Conservation (phyloP, 495 filamentous ascomycete species). For the Pseudoneurospora amorphoporcata region DNA sequence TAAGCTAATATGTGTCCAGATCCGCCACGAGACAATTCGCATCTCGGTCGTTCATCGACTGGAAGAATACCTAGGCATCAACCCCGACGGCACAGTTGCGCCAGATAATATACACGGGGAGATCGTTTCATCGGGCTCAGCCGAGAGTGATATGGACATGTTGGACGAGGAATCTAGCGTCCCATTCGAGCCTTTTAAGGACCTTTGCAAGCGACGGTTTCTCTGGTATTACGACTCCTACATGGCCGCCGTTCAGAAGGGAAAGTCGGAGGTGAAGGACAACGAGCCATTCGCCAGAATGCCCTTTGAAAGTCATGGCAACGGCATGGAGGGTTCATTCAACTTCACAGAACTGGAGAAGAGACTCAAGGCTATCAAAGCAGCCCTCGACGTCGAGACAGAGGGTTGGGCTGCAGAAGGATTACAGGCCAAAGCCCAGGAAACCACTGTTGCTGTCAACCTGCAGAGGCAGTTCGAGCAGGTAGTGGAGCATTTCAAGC, state of each 20-base stretch:
- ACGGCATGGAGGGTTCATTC: constrained; percentile 82
- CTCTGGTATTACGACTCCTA: constrained; percentile 95
- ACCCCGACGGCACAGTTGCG: constrained; percentile 36
- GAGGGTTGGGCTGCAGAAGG: constrained; percentile 63
- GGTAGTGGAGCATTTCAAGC: constrained; percentile 61
- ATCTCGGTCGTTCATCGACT: constrained; percentile 79
- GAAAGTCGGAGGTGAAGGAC: constrained; percentile 47
- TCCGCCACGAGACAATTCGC: constrained; percentile 81
- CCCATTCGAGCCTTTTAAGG: constrained; percentile 71
- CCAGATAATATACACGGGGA: constrained; percentile 31
- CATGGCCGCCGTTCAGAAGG: constrained; percentile 55
- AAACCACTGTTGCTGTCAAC: constrained; percentile 66
- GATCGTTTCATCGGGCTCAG: constrained; percentile 22
- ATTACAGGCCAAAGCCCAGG: constrained; percentile 47
- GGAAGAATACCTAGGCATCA: constrained; percentile 65
- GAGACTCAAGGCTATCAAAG: constrained; percentile 55
- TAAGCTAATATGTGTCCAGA: constrained; percentile 39
- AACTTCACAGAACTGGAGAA: constrained; percentile 65
- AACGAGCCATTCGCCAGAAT: constrained; percentile 57
- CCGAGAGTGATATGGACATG: constrained; percentile 39
- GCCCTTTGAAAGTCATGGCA: constrained; percentile 73
- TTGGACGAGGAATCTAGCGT: constrained; percentile 41
- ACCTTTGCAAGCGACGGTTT: constrained; percentile 84
- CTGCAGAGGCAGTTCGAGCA: constrained; percentile 78
- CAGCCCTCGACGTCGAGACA: constrained; percentile 61